Evolutionary conservation across 495 filamentous ascomycete genomes (phyloP).

Genomic region (Xylaria grammica): DNA sequence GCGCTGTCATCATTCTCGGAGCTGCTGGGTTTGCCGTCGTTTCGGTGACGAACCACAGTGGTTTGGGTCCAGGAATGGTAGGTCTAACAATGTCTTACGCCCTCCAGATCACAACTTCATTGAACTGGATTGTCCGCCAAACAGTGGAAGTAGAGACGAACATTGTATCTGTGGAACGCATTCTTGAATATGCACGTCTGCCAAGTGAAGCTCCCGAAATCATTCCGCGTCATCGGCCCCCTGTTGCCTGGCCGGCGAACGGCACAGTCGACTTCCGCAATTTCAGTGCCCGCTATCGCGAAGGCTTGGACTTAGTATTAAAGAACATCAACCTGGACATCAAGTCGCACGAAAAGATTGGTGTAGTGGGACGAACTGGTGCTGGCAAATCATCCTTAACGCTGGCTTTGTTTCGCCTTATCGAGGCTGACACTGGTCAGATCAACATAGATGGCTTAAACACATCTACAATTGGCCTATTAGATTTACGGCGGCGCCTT

Average conservation of each 20-base stretch:
- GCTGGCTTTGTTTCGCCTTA: slow-evolving; percentile 92
- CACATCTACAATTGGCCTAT: slow-evolving; percentile 86
- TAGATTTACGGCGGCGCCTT: slow-evolving; percentile 86
- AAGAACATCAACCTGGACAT: slow-evolving; percentile 91
- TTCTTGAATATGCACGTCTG: slow-evolving; percentile 92
- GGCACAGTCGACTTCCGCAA: slow-evolving; percentile 90
- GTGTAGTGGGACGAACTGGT: slow-evolving; percentile 94
- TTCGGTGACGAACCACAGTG: slow-evolving; percentile 73
- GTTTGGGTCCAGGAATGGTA: slow-evolving; percentile 76
- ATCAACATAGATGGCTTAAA: slow-evolving; percentile 90
- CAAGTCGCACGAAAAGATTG: slow-evolving; percentile 96
- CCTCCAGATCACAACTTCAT: slow-evolving; percentile 93
- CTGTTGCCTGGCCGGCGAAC: slow-evolving; percentile 88
- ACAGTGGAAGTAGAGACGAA: slow-evolving; percentile 99
- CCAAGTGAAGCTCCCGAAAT: slow-evolving; percentile 96
- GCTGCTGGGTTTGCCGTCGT: slow-evolving; percentile 83
- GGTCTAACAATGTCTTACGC: slow-evolving; percentile 97
- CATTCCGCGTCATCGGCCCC: slow-evolving; percentile 82
- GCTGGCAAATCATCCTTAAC: slow-evolving; percentile 97
- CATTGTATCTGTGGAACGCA: slow-evolving; percentile 97
- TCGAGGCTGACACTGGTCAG: slow-evolving; percentile 79
- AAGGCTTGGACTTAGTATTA: slow-evolving; percentile 86
- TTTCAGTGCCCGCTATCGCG: slow-evolving; percentile 91
- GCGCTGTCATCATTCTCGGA: slow-evolving; percentile 89
- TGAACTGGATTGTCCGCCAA: slow-evolving; percentile 99